Base-by-base conservation (phyloP, 2,329 filamentous ascomycete genomes). In the Cladosporium sp. region DNA sequence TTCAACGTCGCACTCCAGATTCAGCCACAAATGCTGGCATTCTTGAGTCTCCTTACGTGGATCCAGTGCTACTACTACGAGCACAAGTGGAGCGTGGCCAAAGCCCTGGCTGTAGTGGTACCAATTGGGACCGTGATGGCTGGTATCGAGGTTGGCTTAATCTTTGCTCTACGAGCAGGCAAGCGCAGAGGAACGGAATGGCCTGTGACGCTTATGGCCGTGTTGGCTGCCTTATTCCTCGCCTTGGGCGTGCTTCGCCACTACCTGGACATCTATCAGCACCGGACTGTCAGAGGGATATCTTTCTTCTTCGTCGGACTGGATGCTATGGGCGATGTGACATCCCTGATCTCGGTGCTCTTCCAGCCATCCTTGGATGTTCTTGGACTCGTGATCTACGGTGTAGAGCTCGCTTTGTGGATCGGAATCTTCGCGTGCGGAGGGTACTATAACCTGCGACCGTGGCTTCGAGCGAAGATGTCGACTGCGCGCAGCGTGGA, bases 281-380 rank as follows among this genome's bases (percentile, higher is more conserved):
- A 88, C 63, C 79, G 83, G 6, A 88, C 86, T 0, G 87, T 89
- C 1, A 78, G 85, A 14, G 87, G 87, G 7, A 89, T 90, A 39
- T 88, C 86, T 1, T 89, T 90, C 70, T 74, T 88, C 2, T 90
- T 90, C 63, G 86, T 88, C 0, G 84, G 77, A 1, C 87, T 90
- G 43, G 87, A 90, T 71, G 87, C 86, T 0, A 77, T 84, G 0
- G 87, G 87, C 0, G 87, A 90, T 69, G 69, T 90, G 3, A 86
- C 86, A 56, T 89, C 86, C 0, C 73, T 90, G 0, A 69, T 86
- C 2, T 87, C 86, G 0, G 76, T 90, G 15, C 74, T 87, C 42
- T 88, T 87, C 62, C 80, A 88, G 67, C 76, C 78, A 0, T 73
- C 74, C 17, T 66, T 87, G 3, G 83, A 88, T 65, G 67, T 87